Evolutionary conservation across 768 basidiomycete species (phyloP).

Genomic region (Rhizopogon vinicolor): DNA sequence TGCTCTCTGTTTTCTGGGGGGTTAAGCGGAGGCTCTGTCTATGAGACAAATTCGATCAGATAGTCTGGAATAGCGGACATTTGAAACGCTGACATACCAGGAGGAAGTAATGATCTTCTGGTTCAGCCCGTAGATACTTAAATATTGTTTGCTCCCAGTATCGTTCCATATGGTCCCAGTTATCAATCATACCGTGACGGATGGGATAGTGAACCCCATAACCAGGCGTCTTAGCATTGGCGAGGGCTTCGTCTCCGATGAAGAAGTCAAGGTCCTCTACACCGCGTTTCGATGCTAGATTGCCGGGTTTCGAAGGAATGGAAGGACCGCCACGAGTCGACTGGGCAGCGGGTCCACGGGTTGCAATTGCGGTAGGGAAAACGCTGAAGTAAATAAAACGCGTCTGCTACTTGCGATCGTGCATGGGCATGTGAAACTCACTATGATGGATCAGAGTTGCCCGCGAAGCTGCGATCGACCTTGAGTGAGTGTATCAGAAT

Average conservation of each 20-base stretch:
- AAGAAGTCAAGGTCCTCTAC: slow-evolving; percentile 99
- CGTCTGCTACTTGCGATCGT: background rate
- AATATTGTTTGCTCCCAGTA: slow-evolving; percentile 99
- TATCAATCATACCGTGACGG: slow-evolving; percentile 95
- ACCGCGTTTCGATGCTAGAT: slow-evolving; percentile 94
- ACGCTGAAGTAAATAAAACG: slow-evolving; percentile 45
- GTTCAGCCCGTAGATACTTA: slow-evolving; percentile 97
- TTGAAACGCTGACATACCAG: slow-evolving; percentile 54
- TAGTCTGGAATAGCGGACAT: background rate
- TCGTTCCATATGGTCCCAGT: slow-evolving; percentile 98
- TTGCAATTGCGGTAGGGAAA: slow-evolving; percentile 97
- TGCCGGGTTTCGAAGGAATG: slow-evolving; percentile 79
- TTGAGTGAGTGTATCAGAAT: background rate
- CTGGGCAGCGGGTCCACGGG: slow-evolving; percentile 66
- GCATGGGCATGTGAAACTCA: slow-evolving; percentile 36
- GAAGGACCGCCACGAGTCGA: slow-evolving; percentile 64
- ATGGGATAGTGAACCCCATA: slow-evolving; percentile 97
- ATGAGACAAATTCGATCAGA: background rate
- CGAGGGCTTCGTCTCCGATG: slow-evolving; percentile 97
- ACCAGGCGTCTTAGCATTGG: slow-evolving; percentile 90
- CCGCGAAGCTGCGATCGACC: slow-evolving; percentile 70
- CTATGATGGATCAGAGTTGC: slow-evolving; percentile 99
- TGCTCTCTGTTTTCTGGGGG: slow-evolving; percentile 98
- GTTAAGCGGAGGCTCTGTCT: slow-evolving; percentile 99
- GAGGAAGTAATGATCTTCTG: slow-evolving; percentile 98